A percentile compares a stretch with the other conserved stretches of the same genome.
These are phyloP conservation scores for Aureobasidium uvarum DNA, from an alignment of 2,329 filamentous ascomycete species.

Conservation along the genomic window DNA sequence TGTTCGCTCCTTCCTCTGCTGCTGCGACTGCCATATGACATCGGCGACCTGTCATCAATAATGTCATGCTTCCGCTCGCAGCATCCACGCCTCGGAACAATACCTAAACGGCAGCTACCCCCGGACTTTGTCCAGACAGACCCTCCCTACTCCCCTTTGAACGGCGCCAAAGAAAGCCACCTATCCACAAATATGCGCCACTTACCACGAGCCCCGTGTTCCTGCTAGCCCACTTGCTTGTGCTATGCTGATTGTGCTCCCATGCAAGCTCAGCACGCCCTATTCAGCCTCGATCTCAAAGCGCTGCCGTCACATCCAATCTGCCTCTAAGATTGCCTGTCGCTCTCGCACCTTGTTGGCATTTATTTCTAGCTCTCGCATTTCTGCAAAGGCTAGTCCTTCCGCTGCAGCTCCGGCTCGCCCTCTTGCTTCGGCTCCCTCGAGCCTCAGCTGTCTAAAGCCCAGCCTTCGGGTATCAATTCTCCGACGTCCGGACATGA, in stretches of 20 bases:
- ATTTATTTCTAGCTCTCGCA: background rate
- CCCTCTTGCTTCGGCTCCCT: background rate
- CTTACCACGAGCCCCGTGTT: conserved; percentile 8
- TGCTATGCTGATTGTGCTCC: conserved; percentile 1
- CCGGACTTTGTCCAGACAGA: background rate
- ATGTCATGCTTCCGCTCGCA: background rate
- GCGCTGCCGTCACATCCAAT: background rate
- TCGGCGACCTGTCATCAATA: background rate
- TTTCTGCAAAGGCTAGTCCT: background rate
- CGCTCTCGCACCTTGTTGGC: background rate
- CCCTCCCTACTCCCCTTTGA: no score
- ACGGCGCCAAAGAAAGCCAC: conserved; percentile 6
- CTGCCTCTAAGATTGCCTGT: background rate
- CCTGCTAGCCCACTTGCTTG: background rate
- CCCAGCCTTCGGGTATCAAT: conserved; percentile 6
- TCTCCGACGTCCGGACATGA: conserved; percentile 8
- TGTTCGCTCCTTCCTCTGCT: background rate
- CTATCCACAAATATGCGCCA: conserved; percentile 1
- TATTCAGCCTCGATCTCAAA: background rate
- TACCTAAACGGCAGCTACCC: background rate
- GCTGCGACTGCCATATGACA: background rate
- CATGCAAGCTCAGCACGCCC: background rate
- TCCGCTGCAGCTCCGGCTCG: background rate
- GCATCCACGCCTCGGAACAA: background rate
- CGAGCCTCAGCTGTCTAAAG: background rate